Conservation (phyloP, 202 grass and related monocot species). For the Bolboschoenoplectus hybrid region DNA sequence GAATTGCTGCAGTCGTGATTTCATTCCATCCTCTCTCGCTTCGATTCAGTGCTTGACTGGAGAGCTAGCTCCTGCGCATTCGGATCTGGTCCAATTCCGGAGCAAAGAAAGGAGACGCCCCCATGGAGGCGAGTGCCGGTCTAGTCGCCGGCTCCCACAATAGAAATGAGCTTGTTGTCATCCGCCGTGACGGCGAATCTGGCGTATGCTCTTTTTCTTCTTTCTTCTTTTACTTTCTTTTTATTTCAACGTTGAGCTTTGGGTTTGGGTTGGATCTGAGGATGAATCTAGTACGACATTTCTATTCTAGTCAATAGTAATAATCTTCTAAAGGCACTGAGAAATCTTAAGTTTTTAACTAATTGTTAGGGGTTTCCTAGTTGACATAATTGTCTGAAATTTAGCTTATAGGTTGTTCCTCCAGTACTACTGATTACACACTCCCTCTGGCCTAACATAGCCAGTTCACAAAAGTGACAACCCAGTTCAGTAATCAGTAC, state of each 20-base stretch:
- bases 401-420: neutral
- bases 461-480: no score
- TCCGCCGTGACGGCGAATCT: constrained; percentile 77
- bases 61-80: no score
- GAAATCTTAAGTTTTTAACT: no score
- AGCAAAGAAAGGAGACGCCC: neutral
- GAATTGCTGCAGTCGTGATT: no score
- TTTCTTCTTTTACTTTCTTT: neutral
- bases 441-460: neutral
- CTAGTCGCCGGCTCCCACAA: constrained; percentile 93
- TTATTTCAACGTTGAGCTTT: neutral
- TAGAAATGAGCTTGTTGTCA: constrained; percentile 96
- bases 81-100: no score
- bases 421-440: neutral
- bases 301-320: no score
- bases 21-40: no score
- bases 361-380: neutral
- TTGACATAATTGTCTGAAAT: neutral
- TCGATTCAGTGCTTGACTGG: no score
- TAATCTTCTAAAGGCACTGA: no score
- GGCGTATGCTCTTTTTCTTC: constrained; percentile 7
- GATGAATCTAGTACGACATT: no score
- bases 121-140: constrained; percentile 82
- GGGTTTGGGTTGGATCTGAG: neutral
- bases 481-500: neutral